Conservation (phyloP, 148 eudicot genomes). For the Rhododendron griersonianum region DNA sequence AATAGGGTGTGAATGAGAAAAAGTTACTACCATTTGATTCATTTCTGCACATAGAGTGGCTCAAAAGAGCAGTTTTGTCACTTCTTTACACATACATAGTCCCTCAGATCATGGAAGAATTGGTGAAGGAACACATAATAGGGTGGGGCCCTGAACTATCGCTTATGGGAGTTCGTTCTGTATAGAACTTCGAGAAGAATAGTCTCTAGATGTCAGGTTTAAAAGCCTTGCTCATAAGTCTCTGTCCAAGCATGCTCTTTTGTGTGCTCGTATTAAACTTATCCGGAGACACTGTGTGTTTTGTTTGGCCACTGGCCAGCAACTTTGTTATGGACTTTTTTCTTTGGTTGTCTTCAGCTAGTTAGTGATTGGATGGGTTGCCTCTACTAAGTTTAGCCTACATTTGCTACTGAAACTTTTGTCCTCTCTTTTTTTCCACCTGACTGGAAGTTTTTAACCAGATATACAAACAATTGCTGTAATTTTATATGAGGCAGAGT, state of each 20-base stretch:
- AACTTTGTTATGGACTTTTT: neutral
- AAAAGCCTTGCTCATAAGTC: neutral
- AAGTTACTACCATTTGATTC: neutral
- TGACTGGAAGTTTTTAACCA: neutral
- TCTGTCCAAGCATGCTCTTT: neutral
- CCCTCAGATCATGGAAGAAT: neutral
- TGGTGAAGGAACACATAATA: neutral
- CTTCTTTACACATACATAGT: neutral
- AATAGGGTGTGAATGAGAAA: neutral
- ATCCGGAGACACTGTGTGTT: neutral
- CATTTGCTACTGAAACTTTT: neutral
- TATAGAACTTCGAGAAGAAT: neutral
- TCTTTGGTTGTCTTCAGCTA: neutral
- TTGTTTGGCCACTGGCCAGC: neutral
- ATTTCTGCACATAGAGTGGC: neutral
- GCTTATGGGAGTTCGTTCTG: neutral
- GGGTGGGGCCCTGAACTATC: neutral
- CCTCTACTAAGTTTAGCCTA: neutral
- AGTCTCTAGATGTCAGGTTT: neutral
- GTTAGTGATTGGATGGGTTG: neutral
- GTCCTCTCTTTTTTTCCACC: neutral
- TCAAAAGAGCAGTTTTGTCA: constrained; percentile 1
- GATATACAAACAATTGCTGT: neutral
- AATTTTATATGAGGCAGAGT: neutral
- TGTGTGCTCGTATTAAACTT: neutral